Conservation (phyloP, 495 filamentous ascomycete genomes). For the Achaetomiella virescens region DNA sequence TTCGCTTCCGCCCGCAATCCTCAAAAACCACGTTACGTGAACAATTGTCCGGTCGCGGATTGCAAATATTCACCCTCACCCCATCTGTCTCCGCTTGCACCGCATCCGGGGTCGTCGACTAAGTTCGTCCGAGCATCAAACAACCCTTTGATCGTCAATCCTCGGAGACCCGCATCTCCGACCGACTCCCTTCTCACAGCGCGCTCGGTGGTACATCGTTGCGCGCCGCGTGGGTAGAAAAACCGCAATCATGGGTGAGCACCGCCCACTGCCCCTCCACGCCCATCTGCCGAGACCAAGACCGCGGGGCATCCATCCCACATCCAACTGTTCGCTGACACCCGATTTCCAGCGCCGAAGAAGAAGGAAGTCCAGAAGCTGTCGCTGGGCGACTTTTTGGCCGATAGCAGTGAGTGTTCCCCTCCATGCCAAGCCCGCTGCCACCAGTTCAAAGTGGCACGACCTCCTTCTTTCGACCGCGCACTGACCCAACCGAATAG, state of each 20-base stretch:
- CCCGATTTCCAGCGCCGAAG: slow-evolving; percentile 67
- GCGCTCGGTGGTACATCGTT: slow-evolving; percentile 41
- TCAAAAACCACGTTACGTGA: slow-evolving; percentile 3
- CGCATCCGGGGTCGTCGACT: not conserved
- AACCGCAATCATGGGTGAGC: slow-evolving; percentile 86
- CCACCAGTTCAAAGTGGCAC: slow-evolving; percentile 2
- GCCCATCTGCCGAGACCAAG: not conserved
- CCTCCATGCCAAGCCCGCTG: slow-evolving; percentile 23
- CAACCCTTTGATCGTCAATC: not conserved
- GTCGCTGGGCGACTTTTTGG: slow-evolving; percentile 85
- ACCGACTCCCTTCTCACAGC: slow-evolving; percentile 24
- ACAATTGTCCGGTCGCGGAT: slow-evolving; percentile 10
- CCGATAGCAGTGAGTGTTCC: slow-evolving; percentile 61
- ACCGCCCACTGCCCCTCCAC: slow-evolving; percentile 18
- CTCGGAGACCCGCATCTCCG: slow-evolving; percentile 10
- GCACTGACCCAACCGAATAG: slow-evolving; percentile 40
- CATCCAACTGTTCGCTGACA: slow-evolving; percentile 29
- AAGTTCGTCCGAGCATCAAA: not conserved
- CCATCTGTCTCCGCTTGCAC: slow-evolving; percentile 6
- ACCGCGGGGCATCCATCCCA: slow-evolving; percentile 12
- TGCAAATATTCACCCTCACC: slow-evolving; percentile 3
- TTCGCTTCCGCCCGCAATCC: slow-evolving; percentile 19
- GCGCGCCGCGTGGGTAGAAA: slow-evolving; percentile 37
- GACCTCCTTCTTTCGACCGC: not conserved
- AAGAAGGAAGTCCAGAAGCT: slow-evolving; percentile 83